Evolutionary conservation across 257 asterid species (phyloP).

Genomic region (Solanum virginianum): DNA sequence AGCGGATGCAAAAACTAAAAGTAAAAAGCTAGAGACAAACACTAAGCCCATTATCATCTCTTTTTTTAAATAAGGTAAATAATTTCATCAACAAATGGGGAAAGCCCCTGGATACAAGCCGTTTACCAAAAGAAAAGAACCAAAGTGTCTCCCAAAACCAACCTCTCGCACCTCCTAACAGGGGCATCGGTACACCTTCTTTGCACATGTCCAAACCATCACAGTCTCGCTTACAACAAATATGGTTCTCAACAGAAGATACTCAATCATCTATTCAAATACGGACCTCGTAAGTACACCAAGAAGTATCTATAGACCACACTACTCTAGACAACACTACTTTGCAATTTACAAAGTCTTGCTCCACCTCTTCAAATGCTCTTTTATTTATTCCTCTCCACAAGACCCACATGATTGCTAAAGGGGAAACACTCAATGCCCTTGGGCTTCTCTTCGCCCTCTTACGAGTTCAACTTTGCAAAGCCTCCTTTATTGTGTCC

Average conservation of each 20-base stretch:
- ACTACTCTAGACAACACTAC: neutral
- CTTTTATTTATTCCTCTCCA: neutral
- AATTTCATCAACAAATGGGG: no score
- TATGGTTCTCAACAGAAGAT: neutral
- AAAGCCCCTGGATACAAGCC: no score
- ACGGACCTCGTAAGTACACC: neutral
- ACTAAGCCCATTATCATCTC: no score
- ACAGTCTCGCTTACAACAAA: no score
- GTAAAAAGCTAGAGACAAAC: no score
- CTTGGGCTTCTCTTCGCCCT: neutral
- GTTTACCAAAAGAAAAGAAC: no score
- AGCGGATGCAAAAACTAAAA: neutral
- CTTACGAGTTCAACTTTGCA: neutral
- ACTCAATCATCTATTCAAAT: neutral
- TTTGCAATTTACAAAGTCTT: no score
- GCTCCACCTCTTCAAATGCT: neutral
- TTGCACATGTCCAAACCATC: no score
- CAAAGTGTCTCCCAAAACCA: no score
- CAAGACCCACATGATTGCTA: neutral
- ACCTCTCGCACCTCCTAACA: no score
- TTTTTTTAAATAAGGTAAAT: no score
- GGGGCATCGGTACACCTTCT: no score
- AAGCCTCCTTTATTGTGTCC: neutral
- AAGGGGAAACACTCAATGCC: neutral
- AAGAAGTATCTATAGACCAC: neutral